Evolutionary conservation across 306 rosid species (phyloP), one percentile per base, ranked within the genome.

Genomic region (Adenanthera pavonina): DNA sequence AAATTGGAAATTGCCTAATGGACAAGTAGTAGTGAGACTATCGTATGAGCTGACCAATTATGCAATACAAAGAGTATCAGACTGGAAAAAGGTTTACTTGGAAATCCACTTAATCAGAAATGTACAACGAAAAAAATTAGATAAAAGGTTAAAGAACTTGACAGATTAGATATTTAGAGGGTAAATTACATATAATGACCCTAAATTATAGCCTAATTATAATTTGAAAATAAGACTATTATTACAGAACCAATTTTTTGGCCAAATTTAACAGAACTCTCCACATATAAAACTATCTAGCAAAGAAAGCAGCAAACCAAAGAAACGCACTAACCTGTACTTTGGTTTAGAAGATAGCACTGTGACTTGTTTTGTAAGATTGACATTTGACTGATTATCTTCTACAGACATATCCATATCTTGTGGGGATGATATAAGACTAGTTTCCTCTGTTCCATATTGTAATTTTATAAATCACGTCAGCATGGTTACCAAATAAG

Each of bases 361-460:
- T 53, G 76, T 53, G 30, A 82, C 83, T 82, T 82, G 76, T 66
- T 80, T 80, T 52, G 81, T 48, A 70, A 53, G 81, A 12, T 65
- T 71, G 20, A 64, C 71, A 54, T 83, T 88, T 20, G 84, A 90
- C 74, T 80, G 57, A 65, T 56, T 72, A 72, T 87, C 89, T 70
- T 82, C 36, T 17, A 73, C 19, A 70, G 87, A 15, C 66, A 64
- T 56, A 52, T 72, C 87, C 73, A 25, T 25, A 25, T 25, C 30
- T 25, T 34, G 68, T 59, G 86, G 16, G 5, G 48, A 44, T 44
- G 7, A 44, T 8, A 44, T 44, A 44, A 8, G 7, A 44, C 52
- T 40, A 66, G 86, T 82, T 87, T 94, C 98, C 86, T 90, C 98
- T 94, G 90, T 75, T 82, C 10, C 59, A 80, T 67, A 87, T 48